Base-by-base conservation (phyloP, 768 basidiomycete genomes). In the Leucosporidium yakuticum region DNA sequence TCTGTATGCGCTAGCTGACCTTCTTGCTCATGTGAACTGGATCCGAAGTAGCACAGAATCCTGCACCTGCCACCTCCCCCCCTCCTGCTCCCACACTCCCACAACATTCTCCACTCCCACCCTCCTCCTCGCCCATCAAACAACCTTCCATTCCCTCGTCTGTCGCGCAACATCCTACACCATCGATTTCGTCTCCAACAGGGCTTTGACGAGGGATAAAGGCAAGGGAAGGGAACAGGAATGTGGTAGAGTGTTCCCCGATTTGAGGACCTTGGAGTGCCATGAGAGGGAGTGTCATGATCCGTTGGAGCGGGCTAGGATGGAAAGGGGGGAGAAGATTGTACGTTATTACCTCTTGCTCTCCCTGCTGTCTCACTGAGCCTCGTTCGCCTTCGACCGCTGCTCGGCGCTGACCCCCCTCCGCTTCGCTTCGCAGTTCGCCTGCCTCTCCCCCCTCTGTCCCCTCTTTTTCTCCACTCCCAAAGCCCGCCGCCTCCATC, bases 281-380 rank as follows among this genome's bases (percentile, higher is more conserved):
- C 75, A 76, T 39, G 31, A 74, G 3, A 53, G 21, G 1, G 75
- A 76, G 63, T 70, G 67, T n/a, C 75, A 76, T 51, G 70, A 76
- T 48, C 69, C 71, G 15, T 23, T 76, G 5, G 68, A 69, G 14
- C 55, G 63, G 25, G 23, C 65, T 25, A 15, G 36, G 32, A 53
- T 39, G 15, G 73, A 74, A 25, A 20, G 64, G 11, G 75, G 73
- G 5, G 66, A 74, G 39, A 71, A 71, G 58, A 74, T 67, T 15
- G 74, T 74, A n/a, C 25, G 73, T 51, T 4, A 19, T 7, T 11
- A 9, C 44, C 19, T 36, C 19, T 27, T 19, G 0, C 53, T 53
- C 23, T 53, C 47, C 11, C 4, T 32, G 1, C 31, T 55, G 23
- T 1, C 21, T n/a, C 32, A 9, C 20, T 39, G 27, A 5, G 11